A percentile compares a stretch with the other conserved stretches of the same genome.
Evolutionary conservation across 495 filamentous ascomycete species (phyloP).

Genomic region (Articulospora tetracladia): DNA sequence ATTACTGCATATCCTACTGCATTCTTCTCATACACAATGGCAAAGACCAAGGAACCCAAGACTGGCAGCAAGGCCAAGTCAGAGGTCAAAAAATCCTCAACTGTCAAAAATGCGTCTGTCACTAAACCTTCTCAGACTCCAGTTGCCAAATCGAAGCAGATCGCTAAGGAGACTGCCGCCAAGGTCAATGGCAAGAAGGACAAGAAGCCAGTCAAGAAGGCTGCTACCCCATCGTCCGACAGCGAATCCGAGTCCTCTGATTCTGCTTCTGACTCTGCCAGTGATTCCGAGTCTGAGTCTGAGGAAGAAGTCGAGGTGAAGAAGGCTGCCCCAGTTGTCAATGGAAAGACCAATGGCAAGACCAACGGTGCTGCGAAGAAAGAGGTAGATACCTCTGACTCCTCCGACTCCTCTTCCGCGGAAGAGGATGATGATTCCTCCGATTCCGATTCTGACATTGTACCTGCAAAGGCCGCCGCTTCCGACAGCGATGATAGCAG

Average conservation of each 20-base stretch:
- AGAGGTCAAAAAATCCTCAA: slow-evolving; percentile 31
- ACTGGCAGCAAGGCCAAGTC: slow-evolving; percentile 37
- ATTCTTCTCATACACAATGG: slow-evolving; percentile 40
- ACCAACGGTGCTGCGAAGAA: slow-evolving; percentile 31
- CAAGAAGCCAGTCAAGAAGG: slow-evolving; percentile 42
- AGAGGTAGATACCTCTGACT: slow-evolving; percentile 29
- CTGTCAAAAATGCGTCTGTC: slow-evolving; percentile 34
- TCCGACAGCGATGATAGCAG: slow-evolving; percentile 32
- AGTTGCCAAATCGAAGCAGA: slow-evolving; percentile 50
- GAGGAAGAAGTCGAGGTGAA: slow-evolving; percentile 27
- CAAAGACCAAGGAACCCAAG: slow-evolving; percentile 51
- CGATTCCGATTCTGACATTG: slow-evolving; percentile 25
- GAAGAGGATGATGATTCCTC: slow-evolving; percentile 16
- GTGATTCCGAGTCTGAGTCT: slow-evolving; percentile 29
- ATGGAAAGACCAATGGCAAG: slow-evolving; percentile 28
- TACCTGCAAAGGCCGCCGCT: slow-evolving; percentile 25
- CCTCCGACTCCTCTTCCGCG: slow-evolving; percentile 25
- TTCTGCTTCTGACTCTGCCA: slow-evolving; percentile 28
- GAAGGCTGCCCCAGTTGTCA: slow-evolving; percentile 21
- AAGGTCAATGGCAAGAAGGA: slow-evolving; percentile 41
- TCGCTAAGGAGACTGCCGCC: slow-evolving; percentile 40
- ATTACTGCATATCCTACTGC: slow-evolving; percentile 9
- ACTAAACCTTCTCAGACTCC: slow-evolving; percentile 47
- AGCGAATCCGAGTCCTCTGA: slow-evolving; percentile 34
- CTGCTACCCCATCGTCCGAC: slow-evolving; percentile 35